Evolutionary conservation across 768 basidiomycete genomes (phyloP).

Genomic region (Pluteus cervinus): DNA sequence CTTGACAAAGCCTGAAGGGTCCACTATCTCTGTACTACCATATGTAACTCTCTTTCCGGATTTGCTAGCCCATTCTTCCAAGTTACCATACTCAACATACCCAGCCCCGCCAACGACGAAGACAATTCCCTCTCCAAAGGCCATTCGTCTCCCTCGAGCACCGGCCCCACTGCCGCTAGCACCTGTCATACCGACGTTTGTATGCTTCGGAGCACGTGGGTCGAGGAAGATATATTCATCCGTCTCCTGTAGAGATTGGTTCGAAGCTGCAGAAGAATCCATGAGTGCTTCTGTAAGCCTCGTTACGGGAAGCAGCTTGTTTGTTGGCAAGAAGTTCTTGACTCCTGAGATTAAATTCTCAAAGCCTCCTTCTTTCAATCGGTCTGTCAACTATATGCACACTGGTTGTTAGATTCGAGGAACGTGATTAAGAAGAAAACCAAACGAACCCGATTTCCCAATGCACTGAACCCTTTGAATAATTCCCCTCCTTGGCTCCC

Average conservation of each 20-base stretch:
- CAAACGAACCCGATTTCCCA: conserved; percentile 75
- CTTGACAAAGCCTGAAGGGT: conserved; percentile 79
- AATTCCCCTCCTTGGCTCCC: conserved; percentile 76
- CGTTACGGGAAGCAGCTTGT: conserved; percentile 89
- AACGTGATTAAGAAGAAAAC: neutral
- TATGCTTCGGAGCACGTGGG: conserved; percentile 70
- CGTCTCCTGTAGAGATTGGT: conserved; percentile 92
- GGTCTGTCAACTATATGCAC: conserved; percentile 70
- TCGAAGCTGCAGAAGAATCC: conserved; percentile 93
- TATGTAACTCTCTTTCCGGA: conserved; percentile 86
- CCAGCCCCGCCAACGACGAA: conserved; percentile 97
- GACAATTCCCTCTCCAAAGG: conserved; percentile 83
- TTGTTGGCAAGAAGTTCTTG: conserved; percentile 94
- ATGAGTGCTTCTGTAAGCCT: conserved; percentile 93
- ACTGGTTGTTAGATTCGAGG: conserved; percentile 2
- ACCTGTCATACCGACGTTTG: conserved; percentile 44
- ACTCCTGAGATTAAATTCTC: conserved; percentile 97
- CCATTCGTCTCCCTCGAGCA: conserved; percentile 48
- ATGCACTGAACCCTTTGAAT: conserved; percentile 88
- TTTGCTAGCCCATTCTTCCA: conserved; percentile 87
- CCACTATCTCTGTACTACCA: conserved; percentile 92
- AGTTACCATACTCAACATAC: conserved; percentile 95
- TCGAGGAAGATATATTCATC: conserved; percentile 96
- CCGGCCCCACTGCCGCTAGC: conserved; percentile 41
- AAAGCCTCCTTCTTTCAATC: conserved; percentile 91